Conservation (phyloP, 129 eudicot species). For the Centella asiatica region DNA sequence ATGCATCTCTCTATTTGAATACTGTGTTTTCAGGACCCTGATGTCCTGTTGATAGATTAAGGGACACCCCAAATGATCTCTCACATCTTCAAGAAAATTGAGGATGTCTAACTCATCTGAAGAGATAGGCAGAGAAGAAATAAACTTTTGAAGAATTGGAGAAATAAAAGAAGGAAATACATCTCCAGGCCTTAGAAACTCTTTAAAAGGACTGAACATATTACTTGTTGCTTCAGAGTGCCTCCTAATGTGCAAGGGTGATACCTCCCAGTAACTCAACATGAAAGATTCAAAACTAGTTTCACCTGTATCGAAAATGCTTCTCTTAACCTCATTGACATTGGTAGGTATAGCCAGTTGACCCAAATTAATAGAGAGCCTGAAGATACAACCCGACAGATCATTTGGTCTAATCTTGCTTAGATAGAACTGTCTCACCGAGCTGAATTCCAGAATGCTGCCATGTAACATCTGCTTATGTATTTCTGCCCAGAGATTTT, state of each 20-base stretch:
- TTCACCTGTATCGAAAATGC: conserved; percentile 36
- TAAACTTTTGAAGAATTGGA: conserved; percentile 39
- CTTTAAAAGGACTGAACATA: conserved; percentile 37
- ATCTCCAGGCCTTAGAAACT: conserved; percentile 27
- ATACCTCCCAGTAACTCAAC: conserved; percentile 61
- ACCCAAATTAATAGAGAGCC: conserved; percentile 44
- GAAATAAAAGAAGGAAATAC: conserved; percentile 34
- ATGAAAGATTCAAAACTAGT: conserved; percentile 38
- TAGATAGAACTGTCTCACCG: conserved; percentile 9
- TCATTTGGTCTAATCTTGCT: conserved; percentile 47
- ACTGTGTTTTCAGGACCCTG: conserved; percentile 57
- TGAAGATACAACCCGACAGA: conserved; percentile 63
- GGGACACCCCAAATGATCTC: conserved; percentile 48
- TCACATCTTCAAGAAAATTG: conserved; percentile 39
- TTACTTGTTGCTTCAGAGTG: conserved; percentile 12
- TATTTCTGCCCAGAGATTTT: conserved; percentile 44
- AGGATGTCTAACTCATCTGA: conserved; percentile 61
- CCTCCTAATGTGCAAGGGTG: conserved; percentile 50
- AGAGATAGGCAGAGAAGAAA: conserved; percentile 56
- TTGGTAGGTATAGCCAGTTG: conserved; percentile 11
- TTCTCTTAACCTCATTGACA: conserved; percentile 26
- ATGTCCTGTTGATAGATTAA: conserved; percentile 68
- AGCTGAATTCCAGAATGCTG: conserved; percentile 15
- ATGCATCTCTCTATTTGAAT: conserved; percentile 37
- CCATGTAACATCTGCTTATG: conserved; percentile 24